A percentile compares a stretch with the other conserved stretches of the same genome.
Evolutionary conservation across 2,329 filamentous ascomycete genomes (phyloP).

Genomic region (Botrytis elliptica): DNA sequence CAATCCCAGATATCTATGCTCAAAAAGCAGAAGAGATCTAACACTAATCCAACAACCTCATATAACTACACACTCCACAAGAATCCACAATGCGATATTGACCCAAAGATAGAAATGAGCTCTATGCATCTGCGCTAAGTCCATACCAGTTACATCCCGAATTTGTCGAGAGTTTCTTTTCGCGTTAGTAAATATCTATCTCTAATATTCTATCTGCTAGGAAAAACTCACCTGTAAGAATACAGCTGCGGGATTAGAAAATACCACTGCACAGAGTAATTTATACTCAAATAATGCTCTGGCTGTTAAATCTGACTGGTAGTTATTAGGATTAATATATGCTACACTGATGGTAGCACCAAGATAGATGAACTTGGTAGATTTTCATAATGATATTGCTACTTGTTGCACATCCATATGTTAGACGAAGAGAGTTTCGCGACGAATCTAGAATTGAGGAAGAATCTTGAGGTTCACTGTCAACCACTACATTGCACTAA

Average conservation of each 20-base stretch:
- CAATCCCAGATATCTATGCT: constrained; percentile 32
- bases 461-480: not conserved
- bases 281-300: constrained; percentile 52
- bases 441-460: not conserved
- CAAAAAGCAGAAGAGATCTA: not conserved
- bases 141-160: constrained; percentile 52
- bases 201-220: not conserved
- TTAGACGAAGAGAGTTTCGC: no score
- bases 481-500: not conserved
- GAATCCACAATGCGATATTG: constrained; percentile 51
- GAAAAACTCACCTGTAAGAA: constrained; percentile 7
- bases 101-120: constrained; percentile 51
- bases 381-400: constrained; percentile 30
- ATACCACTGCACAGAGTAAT: constrained; percentile 53
- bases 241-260: constrained; percentile 56
- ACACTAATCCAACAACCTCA: constrained; percentile 30
- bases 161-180: constrained; percentile 16
- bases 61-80: constrained; percentile 48
- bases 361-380: constrained; percentile 51
- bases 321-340: constrained; percentile 48
- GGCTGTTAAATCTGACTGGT: constrained; percentile 54
- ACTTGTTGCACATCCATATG: not conserved
- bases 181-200: not conserved
- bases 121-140: constrained; percentile 52
- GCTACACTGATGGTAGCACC: constrained; percentile 41